phyloP scores from a whole-genome alignment of 805 yeast species.

The Zygosaccharomyces kombuchaensis region DNA sequence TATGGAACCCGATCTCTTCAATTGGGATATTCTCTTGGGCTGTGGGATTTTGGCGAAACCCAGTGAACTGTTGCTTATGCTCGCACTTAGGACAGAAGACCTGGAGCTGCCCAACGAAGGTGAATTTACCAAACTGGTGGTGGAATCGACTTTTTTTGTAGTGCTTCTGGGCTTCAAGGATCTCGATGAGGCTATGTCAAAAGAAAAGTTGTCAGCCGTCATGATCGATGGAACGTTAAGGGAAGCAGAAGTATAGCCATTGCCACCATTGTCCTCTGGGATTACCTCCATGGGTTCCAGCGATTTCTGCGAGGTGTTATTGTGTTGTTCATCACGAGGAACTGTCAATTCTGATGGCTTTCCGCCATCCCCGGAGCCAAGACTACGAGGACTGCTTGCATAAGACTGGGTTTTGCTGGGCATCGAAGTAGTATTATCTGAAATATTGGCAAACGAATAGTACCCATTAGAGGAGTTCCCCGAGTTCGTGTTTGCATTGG shows the following conservation, averaged over 20 bases:
- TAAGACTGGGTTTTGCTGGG: slow-evolving; percentile 3
- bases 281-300: slow-evolving; percentile 18
- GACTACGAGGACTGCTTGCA: not conserved
- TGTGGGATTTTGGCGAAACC: not conserved
- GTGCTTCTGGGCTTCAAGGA: slow-evolving; percentile 5
- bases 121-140: not conserved
- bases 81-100: not conserved
- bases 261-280: slow-evolving; percentile 14
- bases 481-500: slow-evolving; percentile 23
- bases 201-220: slow-evolving; percentile 31
- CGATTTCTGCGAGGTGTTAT: slow-evolving; percentile 7
- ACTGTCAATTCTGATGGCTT: slow-evolving; percentile 6
- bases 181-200: slow-evolving; percentile 22
- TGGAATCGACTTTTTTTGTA: slow-evolving; percentile 11
- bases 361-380: slow-evolving; percentile 4
- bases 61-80: slow-evolving; percentile 3
- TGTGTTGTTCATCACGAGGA: slow-evolving; percentile 3
- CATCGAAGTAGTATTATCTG: slow-evolving; percentile 35
- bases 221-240: slow-evolving; percentile 23
- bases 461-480: slow-evolving; percentile 31
- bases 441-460: slow-evolving; percentile 37
- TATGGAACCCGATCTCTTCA: slow-evolving; percentile 38
- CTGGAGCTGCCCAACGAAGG: slow-evolving; percentile 7
- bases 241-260: slow-evolving; percentile 14
- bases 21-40: slow-evolving; percentile 29